A percentile compares a stretch with the other conserved stretches of the same genome.
Conservation (phyloP, 225 moss, liverwort and hornwort genomes). For the Anthoceros angustus region DNA sequence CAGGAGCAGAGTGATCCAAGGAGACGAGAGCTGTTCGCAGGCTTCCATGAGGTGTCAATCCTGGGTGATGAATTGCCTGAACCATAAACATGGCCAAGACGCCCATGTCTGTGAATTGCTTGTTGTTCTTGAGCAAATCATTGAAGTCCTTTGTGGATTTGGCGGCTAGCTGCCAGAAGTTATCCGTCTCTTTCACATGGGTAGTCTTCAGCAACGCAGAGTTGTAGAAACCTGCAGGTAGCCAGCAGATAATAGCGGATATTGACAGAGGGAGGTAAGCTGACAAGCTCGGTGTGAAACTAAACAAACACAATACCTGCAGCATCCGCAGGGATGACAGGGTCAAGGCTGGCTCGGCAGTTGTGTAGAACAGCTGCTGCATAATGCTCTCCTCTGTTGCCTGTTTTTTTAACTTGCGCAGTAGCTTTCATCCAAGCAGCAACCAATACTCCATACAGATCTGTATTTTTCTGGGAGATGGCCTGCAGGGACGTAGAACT, state of each 20-base stretch:
- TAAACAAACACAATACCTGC: constrained; percentile 24
- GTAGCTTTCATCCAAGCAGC: constrained; percentile 56
- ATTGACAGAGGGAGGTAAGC: not conserved
- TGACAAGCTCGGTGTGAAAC: not conserved
- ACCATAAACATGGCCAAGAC: constrained; percentile 49
- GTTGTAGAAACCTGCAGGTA: constrained; percentile 52
- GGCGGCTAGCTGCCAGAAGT: constrained; percentile 58
- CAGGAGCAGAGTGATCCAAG: constrained; percentile 30
- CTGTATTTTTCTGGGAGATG: constrained; percentile 25
- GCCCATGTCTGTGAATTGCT: constrained; percentile 71
- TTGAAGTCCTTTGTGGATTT: constrained; percentile 29
- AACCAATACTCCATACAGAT: constrained; percentile 37
- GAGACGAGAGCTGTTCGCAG: constrained; percentile 44
- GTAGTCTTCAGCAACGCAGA: constrained; percentile 43
- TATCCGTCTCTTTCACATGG: constrained; percentile 31
- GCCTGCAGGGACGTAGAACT: constrained; percentile 23
- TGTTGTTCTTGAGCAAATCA: constrained; percentile 33
- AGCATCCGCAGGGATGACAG: constrained; percentile 33
- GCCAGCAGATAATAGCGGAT: not conserved
- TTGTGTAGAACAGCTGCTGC: constrained; percentile 35
- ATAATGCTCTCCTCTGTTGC: constrained; percentile 49
- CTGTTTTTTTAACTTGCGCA: constrained; percentile 44
- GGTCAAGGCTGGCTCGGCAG: constrained; percentile 40
- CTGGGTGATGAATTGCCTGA: constrained; percentile 53
- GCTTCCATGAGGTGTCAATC: constrained; percentile 35